Conservation (phyloP, 495 filamentous ascomycete genomes). For the Penicillium pancosmium region DNA sequence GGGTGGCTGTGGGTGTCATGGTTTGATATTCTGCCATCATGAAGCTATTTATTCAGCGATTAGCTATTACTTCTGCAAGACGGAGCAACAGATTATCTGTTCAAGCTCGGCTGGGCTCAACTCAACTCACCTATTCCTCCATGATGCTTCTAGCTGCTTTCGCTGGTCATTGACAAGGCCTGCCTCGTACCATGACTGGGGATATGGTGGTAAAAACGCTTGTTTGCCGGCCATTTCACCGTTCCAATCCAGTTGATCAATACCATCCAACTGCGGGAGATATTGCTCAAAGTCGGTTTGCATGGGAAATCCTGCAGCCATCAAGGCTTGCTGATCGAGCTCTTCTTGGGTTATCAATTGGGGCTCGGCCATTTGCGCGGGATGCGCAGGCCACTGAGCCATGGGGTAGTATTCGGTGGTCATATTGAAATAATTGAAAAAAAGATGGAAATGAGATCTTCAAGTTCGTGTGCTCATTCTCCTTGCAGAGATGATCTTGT, state of each 20-base stretch:
- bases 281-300: background rate
- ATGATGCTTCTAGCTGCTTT: constrained; percentile 1
- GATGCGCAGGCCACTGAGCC: constrained; percentile 3
- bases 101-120: background rate
- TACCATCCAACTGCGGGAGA: background rate
- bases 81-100: background rate
- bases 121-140: background rate
- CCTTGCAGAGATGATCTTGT: no score
- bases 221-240: constrained; percentile 3
- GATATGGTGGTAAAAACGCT: constrained; percentile 13
- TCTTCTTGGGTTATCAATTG: constrained; percentile 9
- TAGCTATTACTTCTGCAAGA: background rate
- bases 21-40: background rate
- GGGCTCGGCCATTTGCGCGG: background rate
- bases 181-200: constrained; percentile 15
- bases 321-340: constrained; percentile 2
- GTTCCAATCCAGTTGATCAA: constrained; percentile 7
- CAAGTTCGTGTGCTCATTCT: no score
- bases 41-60: background rate
- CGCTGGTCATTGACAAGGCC: constrained; percentile 15
- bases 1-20: background rate
- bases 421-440: background rate
- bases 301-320: background rate
- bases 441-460: constrained; percentile 3
- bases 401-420: background rate